Evolutionary conservation across 768 basidiomycete species (phyloP), one percentile per base, ranked within the genome.

Genomic region (Hypsizygus marmoreus): DNA sequence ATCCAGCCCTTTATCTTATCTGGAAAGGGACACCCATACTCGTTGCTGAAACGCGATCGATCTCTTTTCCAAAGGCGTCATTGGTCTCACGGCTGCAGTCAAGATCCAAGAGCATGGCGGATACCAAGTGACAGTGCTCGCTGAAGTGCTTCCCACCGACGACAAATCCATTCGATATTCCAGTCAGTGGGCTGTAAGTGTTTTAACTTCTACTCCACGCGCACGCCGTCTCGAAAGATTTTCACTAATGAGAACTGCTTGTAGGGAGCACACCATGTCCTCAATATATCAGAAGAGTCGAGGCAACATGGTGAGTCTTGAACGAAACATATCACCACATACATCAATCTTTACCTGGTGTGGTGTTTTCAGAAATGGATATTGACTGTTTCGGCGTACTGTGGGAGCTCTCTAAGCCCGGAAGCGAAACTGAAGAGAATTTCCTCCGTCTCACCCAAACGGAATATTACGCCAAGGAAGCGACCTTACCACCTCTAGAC

Each of bases 181-280:
- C 1, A 87, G 84, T 51, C 78, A 81, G n/a, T 91, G 88, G 88
- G 89, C 88, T 17, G 88, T 88, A 49, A 50, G 84, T 31, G 40
- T 12, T 24, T 40, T 24, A 40, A 10, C 34, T 40, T n/a, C n/a
- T n/a, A n/a, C n/a, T n/a, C n/a, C 8, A 9, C 14, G 31, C 28
- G 11, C 9, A 31, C 34, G 19, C 12, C 6, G 16, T 13, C 32
- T 31, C 20, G 11, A 11, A 20, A 16, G 14, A 10, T 23, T 13
- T 49, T 17, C 33, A 29, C 6, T 3, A 13, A 25, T 19, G 28
- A 12, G 14, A 25, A 22, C 33, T n/a, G n/a, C n/a, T n/a, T n/a
- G n/a, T n/a, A 92, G 90, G 90, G 89, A 19, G 90, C 88, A 1
- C 87, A 91, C 53, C 84, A 88, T 72, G 83, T 90, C 49, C 63